Evolutionary conservation across 2,329 filamentous ascomycete species (phyloP).

Genomic region (Colletotrichum sp.): DNA sequence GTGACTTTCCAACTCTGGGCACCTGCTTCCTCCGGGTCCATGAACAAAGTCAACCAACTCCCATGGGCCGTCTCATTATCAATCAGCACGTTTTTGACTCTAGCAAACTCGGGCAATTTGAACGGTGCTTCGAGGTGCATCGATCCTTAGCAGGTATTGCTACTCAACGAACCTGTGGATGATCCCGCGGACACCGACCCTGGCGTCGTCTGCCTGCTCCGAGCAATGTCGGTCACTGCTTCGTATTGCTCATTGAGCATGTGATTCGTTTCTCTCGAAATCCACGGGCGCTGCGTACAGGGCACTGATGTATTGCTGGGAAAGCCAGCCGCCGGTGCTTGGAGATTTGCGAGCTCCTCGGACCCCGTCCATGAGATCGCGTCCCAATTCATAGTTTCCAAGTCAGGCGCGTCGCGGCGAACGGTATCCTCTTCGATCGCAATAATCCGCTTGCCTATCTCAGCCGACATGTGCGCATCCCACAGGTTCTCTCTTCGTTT

Average conservation of each 20-base stretch:
- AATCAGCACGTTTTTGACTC: slow-evolving; percentile 36
- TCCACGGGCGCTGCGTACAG: not conserved
- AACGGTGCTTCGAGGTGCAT: slow-evolving; percentile 29
- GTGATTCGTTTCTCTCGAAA: not conserved
- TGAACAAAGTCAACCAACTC: slow-evolving; percentile 33
- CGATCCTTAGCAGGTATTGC: slow-evolving; percentile 1
- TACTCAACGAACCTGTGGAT: not conserved
- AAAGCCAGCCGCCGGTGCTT: not conserved
- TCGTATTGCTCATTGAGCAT: not conserved
- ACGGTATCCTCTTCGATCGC: slow-evolving; percentile 36
- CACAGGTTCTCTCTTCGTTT: slow-evolving; percentile 45
- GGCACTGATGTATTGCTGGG: not conserved
- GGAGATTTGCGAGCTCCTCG: not conserved
- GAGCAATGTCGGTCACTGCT: not conserved
- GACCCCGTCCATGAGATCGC: not conserved
- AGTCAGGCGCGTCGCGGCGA: not conserved
- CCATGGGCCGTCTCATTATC: slow-evolving; percentile 27
- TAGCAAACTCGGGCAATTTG: slow-evolving; percentile 26
- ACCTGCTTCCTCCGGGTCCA: slow-evolving; percentile 25
- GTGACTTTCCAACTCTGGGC: slow-evolving; percentile 31
- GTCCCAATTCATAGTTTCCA: not conserved
- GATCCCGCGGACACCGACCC: not conserved
- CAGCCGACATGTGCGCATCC: slow-evolving; percentile 35
- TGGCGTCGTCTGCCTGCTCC: not conserved
- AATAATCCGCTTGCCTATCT: slow-evolving; percentile 38